Conservation (phyloP, 345 rosid species). For the Salix suchowensis region DNA sequence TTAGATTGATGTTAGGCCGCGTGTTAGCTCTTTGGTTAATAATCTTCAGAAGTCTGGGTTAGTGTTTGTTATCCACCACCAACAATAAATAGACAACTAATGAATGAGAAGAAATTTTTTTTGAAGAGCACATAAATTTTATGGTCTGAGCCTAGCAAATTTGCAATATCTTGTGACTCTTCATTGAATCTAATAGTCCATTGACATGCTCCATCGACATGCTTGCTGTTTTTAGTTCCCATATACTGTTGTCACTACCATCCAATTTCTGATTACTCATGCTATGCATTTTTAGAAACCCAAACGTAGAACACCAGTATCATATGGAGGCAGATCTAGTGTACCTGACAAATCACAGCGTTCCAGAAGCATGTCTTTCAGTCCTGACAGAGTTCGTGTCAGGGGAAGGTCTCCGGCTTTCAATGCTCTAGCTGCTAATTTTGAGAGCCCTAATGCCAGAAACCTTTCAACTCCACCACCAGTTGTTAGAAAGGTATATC, state of each 20-base stretch:
- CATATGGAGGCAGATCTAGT: conserved; percentile 83
- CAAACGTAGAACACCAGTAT: conserved; percentile 70
- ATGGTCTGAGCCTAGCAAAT: background rate
- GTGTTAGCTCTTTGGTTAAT: background rate
- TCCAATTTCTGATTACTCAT: background rate
- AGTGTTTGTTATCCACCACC: background rate
- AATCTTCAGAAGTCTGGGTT: background rate
- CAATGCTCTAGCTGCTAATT: conserved; percentile 91
- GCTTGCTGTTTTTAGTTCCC: background rate
- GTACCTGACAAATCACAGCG: conserved; percentile 90
- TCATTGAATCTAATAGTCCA: background rate
- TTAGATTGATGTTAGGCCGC: background rate
- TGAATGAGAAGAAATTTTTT: background rate
- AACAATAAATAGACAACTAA: background rate
- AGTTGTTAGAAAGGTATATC: conserved; percentile 79
- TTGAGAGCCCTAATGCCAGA: conserved; percentile 72
- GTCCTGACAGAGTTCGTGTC: conserved; percentile 92
- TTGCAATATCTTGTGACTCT: background rate
- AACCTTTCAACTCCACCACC: conserved; percentile 99
- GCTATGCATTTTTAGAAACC: conserved; percentile 59
- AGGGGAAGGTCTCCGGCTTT: conserved; percentile 99
- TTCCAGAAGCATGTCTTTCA: conserved; percentile 95
- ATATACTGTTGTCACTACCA: background rate
- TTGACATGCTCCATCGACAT: background rate
- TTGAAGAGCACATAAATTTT: background rate